Evolutionary conservation across 345 rosid species (phyloP), one percentile per base, ranked within the genome.

Genomic region (Salix purpurea): DNA sequence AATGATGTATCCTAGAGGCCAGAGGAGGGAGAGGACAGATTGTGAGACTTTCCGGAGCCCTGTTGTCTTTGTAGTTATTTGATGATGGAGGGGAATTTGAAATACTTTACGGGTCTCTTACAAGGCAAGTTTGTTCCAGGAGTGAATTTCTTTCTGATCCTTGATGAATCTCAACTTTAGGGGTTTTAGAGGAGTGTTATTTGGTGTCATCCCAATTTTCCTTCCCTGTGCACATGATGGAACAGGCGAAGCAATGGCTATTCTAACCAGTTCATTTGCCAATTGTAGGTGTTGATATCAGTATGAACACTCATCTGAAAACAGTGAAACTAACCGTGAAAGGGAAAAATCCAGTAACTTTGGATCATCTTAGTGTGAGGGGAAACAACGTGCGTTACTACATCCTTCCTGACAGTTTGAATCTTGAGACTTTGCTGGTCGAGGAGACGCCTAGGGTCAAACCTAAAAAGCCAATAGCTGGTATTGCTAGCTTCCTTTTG

Each of bases 341-440:
- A 87, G 99, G 99, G 77, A 91, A 92, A 76, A 92, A 92, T 69
- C 97, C 99, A 3, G 90, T 94, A 60, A 89, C 90, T 42, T 65
- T 96, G 36, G 99, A 96, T 83, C 99, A 92, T 85, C 88, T 96
- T 44, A 96, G 97, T 82, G 88, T 93, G 78, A 88, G 98, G 87
- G 97, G 98, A 44, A 94, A 94, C 89, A 96, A 94, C 76, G 92
- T 96, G 66, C 96, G 97, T 66, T 94, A 94, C 74, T 94, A 92
- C 86, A 96, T 96, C 80, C 97, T 92, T 69, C 99, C 98, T 40
- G 99, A 96, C 89, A 96, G 98, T 92, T 86, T 94, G 84, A 96
- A 96, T 74, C 85, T 96, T n/a, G 99, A 96, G 88, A 96, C 98
- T 3, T 86, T 96, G 81, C 91, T 96, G 80, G 94, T 94, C 56